A percentile compares a stretch with the other conserved stretches of the same genome.
phyloP scores from a whole-genome alignment of 768 basidiomycete genomes.

The Trametes gibbosa region DNA sequence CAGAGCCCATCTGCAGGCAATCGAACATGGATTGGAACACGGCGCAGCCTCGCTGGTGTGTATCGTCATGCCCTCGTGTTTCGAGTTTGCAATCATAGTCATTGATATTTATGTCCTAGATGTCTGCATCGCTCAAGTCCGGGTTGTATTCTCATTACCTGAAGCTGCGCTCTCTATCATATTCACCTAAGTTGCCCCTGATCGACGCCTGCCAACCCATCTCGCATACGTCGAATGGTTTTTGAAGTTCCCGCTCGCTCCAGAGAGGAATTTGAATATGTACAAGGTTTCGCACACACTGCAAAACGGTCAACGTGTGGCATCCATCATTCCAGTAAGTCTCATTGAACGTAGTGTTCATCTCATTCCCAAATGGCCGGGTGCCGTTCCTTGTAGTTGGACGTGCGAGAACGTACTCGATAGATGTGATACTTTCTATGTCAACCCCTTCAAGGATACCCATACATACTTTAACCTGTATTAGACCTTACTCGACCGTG shows the following conservation, averaged over 20 bases:
- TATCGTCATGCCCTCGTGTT: no score
- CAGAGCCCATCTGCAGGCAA: not conserved
- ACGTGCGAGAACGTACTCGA: conserved; percentile 32
- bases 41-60: no score
- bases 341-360: conserved; percentile 30
- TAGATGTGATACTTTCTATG: conserved; percentile 27
- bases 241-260: conserved; percentile 14
- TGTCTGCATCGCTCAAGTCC: conserved; percentile 27
- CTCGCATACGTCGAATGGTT: conserved; percentile 34
- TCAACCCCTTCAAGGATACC: conserved; percentile 31
- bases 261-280: conserved; percentile 24
- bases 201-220: conserved; percentile 9
- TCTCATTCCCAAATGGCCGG: conserved; percentile 34
- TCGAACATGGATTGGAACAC: not conserved
- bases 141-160: conserved; percentile 25
- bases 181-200: not conserved
- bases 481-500: no score
- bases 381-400: conserved; percentile 30
- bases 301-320: conserved; percentile 5
- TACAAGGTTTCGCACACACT: conserved; percentile 23
- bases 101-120: conserved; percentile 15
- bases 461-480: conserved; percentile 25
- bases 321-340: conserved; percentile 25
- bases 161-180: not conserved
- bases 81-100: no score